These are phyloP conservation scores for Euphorbia tirucalli DNA, from an alignment of 345 rosid species.

Conservation along the genomic window DNA sequence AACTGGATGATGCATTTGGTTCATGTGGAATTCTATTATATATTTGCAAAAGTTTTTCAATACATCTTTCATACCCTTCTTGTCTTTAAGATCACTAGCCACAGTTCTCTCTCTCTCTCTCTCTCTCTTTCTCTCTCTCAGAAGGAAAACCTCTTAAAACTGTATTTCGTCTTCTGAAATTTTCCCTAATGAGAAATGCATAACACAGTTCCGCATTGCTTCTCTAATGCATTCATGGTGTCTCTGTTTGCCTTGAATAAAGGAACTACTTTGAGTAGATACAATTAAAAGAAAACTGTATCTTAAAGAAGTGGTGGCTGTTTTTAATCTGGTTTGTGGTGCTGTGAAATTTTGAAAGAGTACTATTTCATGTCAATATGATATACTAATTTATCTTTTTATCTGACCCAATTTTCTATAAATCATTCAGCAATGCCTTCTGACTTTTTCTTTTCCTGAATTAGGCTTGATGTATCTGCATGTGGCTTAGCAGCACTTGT, in stretches of 20 bases:
- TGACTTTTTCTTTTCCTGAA: constrained; percentile 3
- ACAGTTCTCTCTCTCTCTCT: too few relatives aligned
- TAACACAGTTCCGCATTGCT: not conserved
- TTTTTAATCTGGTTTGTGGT: not conserved
- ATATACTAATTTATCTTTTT: not conserved
- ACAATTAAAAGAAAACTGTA: not conserved
- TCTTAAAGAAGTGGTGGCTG: not conserved
- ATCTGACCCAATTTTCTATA: constrained; percentile 1
- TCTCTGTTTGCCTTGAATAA: not conserved
- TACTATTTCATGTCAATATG: not conserved
- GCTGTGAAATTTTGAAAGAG: constrained; percentile 3
- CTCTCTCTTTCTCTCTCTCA: not conserved
- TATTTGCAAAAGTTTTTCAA: not conserved
- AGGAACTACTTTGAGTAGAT: not conserved
- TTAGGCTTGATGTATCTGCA: constrained; percentile 78
- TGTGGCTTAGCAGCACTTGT: constrained; percentile 79
- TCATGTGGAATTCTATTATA: not conserved
- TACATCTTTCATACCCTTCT: not conserved
- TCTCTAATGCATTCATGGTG: not conserved
- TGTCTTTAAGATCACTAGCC: not conserved
- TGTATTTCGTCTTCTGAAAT: not conserved
- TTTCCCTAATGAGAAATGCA: not conserved
- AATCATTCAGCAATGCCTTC: not conserved
- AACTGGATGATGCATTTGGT: not conserved
- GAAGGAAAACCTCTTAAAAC: not conserved